A percentile compares a stretch with the other conserved stretches of the same genome.
Evolutionary conservation across 176 grass and related monocot genomes (phyloP).

Genomic region (Eragrostis curvula): DNA sequence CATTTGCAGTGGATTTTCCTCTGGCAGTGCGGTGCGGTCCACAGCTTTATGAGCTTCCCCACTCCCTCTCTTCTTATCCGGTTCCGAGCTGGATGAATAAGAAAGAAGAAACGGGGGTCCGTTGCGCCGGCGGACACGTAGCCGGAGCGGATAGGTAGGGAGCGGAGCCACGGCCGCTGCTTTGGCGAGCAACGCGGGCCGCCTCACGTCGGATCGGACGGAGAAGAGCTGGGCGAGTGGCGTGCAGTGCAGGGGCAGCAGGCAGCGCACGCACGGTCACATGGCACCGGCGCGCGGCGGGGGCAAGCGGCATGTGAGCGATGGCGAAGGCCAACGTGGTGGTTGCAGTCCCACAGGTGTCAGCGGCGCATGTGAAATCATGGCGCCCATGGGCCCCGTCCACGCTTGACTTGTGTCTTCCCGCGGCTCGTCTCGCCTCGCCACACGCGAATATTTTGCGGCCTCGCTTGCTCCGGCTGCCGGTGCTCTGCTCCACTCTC

Average conservation of each 20-base stretch:
- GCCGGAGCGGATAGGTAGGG: not conserved
- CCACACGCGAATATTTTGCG: not conserved
- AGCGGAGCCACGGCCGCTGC: not conserved
- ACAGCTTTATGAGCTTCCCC: not conserved
- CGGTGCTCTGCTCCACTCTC: not conserved
- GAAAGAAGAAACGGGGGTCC: not conserved
- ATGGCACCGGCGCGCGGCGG: slow-evolving; percentile 24
- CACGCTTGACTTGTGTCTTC: slow-evolving; percentile 1
- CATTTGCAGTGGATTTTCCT: not conserved
- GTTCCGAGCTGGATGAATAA: not conserved
- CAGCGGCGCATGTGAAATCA: slow-evolving; percentile 46
- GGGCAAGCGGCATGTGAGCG: slow-evolving; percentile 18
- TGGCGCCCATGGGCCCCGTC: not conserved
- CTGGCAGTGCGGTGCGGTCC: not conserved
- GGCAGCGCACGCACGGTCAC: slow-evolving; percentile 20
- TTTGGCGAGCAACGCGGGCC: not conserved
- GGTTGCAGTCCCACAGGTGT: slow-evolving; percentile 27
- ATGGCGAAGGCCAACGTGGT: slow-evolving; percentile 41
- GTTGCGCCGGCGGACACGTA: slow-evolving; percentile 20
- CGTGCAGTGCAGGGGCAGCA: too few species aligned
- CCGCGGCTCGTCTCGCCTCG: not conserved
- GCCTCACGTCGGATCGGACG: too few species aligned
- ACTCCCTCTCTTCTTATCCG: slow-evolving; percentile 15
- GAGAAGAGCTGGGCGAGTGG: not conserved
- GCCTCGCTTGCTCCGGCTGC: too few species aligned